Base-by-base conservation (phyloP, 164 flowering plant species). In the Macadamia tetraphylla region DNA sequence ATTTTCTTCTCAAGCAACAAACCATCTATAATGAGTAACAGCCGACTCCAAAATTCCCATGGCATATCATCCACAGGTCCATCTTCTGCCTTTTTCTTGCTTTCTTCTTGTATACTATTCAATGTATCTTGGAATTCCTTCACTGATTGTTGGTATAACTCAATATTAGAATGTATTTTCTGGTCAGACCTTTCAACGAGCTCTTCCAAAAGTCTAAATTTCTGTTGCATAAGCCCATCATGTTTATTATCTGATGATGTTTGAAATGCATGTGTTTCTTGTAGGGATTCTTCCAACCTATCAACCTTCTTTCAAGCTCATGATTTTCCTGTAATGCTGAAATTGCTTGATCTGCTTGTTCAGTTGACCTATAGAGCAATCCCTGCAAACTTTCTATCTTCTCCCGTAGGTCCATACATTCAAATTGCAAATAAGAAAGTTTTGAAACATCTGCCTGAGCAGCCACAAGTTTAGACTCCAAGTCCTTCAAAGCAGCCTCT, bases 1-100 rank as follows among this genome's bases (percentile, higher is more conserved):
- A 91, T 78, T 79, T 94, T 94, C 77, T 88, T 87, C 81, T 90
- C 98, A 77, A 94, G 81, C 69, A 83, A 75, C 96, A 97, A 91
- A 32, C 94, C 96, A 85, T 91, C 97, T 61, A 90, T 64, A 55
- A 81, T 71, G 59, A 94, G 90, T 77, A 92, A 78, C 72, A 94
- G 73, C 52, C 76, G 87, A 75, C 96, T 91, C 98, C 97, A 94
- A 76, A 90, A 94, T 62, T 87, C 94, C 88, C 85, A 79, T 46
- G 98, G 98, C 92, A 88, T 81, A 73, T 91, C 91, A 74, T 81
- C 73, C 10, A 84, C 88, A 58, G 90, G 88, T 74, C 76, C 85
- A 70, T 87, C 86, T 23, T 68, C 52, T 55, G 82, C 82, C 72
- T 76, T 84, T 76, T 72, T 81, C 82, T 80, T 85, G 80, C 85